These are phyloP conservation scores for Lomentospora prolificans DNA, from an alignment of 2,329 filamentous ascomycete species.

Conservation along the genomic window DNA sequence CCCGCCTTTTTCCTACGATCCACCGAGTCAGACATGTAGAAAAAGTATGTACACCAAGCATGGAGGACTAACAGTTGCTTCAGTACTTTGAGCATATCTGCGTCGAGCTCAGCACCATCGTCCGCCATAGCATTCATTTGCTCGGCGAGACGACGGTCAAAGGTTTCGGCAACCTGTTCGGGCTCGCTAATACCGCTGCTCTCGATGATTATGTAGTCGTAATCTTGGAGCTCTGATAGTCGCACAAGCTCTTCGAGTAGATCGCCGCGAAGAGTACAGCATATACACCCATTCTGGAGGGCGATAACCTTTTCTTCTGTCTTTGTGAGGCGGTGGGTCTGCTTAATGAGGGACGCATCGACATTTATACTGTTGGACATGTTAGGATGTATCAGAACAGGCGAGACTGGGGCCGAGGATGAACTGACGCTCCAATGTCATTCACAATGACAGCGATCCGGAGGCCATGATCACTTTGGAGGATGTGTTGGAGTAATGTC, in stretches of 20 bases:
- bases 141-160: slow-evolving; percentile 46
- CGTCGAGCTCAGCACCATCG: slow-evolving; percentile 22
- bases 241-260: slow-evolving; percentile 59
- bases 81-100: slow-evolving; percentile 24
- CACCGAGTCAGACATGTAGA: not conserved
- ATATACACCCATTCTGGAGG: slow-evolving; percentile 67
- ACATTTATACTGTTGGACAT: slow-evolving; percentile 43
- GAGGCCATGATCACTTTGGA: slow-evolving; percentile 56
- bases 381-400: not conserved
- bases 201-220: slow-evolving; percentile 52
- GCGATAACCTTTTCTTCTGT: slow-evolving; percentile 56
- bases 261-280: slow-evolving; percentile 64
- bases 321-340: slow-evolving; percentile 44
- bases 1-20: slow-evolving; percentile 39
- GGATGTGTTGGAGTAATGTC: slow-evolving; percentile 58
- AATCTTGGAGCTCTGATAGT: slow-evolving; percentile 43
- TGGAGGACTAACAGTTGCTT: slow-evolving; percentile 22
- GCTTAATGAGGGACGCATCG: slow-evolving; percentile 51
- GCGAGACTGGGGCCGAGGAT: accelerated
- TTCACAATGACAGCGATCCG: slow-evolving; percentile 65
- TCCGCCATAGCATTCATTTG: slow-evolving; percentile 29
- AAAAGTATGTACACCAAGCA: slow-evolving; percentile 11
- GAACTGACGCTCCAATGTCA: slow-evolving; percentile 51
- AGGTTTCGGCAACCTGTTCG: slow-evolving; percentile 65
- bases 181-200: slow-evolving; percentile 64